Base-by-base conservation (phyloP, 306 rosid genomes). In the Dalbergia oliveri region DNA sequence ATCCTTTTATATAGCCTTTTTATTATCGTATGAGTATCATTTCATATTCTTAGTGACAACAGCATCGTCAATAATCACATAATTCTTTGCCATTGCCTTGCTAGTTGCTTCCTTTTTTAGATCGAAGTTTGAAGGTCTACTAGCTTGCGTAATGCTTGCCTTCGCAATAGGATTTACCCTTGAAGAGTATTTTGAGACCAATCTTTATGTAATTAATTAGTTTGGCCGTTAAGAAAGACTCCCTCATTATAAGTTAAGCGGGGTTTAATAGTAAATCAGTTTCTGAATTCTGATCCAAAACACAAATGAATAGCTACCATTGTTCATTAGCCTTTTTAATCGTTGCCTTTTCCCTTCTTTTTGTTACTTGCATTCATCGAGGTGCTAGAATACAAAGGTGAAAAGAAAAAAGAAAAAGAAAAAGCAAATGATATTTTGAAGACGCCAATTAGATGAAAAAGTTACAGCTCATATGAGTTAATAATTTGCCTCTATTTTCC, bases 1-100 rank as follows among this genome's bases (percentile, higher is more conserved):
- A 62, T 14, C 34, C 63, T 81, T 79, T 26, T 12, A 23, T 56
- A 33, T 61, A 37, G 67, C 68, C 7, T 50, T 79, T 59, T 81
- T 74, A 49, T 39, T 39, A 43, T 78, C 59, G 39, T 5, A 31
- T 45, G 82, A 70, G 51, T 75, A 65, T 75, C 64, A 82, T 83
- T 78, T 80, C 84, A 81, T 60, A 58, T 82, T 81, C 79, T 81
- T 19, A 53, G 75, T 74, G 81, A 76, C 90, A 81, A 80, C 81
- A 82, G 21, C 79, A 74, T 72, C 61, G 72, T 68, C 74, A 69
- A 14, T 50, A 12, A 50, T 50, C 18, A 66, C 77, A 47, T 57
- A 70, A 43, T 74, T 56, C 69, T 60, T 76, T 51, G 70, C n/a
- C 31, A 14, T 34, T 72, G 18, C 49, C 44, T 12, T 50, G 57